These are phyloP conservation scores for Delonix regia DNA, from an alignment of 306 rosid genomes.

Conservation along the genomic window DNA sequence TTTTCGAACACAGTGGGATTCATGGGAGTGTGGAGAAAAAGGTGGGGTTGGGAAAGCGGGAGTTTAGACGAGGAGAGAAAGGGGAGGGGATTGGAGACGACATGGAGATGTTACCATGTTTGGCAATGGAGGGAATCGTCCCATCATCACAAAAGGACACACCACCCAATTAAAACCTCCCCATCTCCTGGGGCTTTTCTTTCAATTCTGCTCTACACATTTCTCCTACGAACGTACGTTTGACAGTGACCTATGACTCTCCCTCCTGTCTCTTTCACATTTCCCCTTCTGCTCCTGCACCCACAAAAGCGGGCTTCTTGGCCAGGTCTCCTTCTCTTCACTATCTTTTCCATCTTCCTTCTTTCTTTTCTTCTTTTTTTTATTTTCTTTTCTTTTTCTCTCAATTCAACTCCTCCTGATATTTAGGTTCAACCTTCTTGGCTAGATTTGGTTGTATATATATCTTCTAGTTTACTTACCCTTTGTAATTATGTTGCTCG, in stretches of 20 bases:
- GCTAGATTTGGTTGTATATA: no score
- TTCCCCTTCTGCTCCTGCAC: constrained; percentile 78
- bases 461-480: not conserved
- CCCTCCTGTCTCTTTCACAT: constrained; percentile 60
- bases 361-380: not conserved
- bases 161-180: constrained; percentile 1
- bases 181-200: constrained; percentile 42
- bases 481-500: not conserved
- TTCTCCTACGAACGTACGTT: no score
- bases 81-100: constrained; percentile 50
- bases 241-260: constrained; percentile 72
- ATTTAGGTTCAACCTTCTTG: constrained; percentile 6
- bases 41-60: constrained; percentile 42
- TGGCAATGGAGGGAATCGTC: constrained; percentile 73
- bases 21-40: constrained; percentile 29
- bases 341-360: constrained; percentile 41
- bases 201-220: constrained; percentile 14
- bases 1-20: no score
- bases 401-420: constrained; percentile 41
- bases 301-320: constrained; percentile 68
- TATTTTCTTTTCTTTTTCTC: not conserved
- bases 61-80: constrained; percentile 63
- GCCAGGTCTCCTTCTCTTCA: constrained; percentile 71
- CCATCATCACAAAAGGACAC: constrained; percentile 73
- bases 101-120: constrained; percentile 52